Percentiles rank a stretch among this genome's conserved stretches.
phyloP scores from a whole-genome alignment of 768 basidiomycete species.

The Calvatia gigantea region DNA sequence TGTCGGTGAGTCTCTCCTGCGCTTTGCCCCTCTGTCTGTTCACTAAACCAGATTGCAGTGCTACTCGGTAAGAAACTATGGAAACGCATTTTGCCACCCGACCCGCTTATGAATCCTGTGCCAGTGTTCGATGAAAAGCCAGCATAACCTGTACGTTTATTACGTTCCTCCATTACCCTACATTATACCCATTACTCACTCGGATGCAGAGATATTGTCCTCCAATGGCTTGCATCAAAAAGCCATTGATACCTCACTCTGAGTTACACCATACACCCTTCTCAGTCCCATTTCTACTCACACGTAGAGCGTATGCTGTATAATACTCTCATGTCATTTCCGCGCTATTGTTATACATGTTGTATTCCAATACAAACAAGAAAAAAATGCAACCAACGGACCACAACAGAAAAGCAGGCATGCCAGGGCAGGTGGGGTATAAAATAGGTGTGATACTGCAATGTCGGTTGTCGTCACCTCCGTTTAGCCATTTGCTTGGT shows the following conservation, averaged over 20 bases:
- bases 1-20: slow-evolving; percentile 63
- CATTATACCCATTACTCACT: neutral
- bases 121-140: slow-evolving; percentile 95
- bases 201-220: slow-evolving; percentile 66
- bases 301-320: neutral
- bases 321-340: neutral
- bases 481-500: slow-evolving; percentile 85
- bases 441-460: neutral
- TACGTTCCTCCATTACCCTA: neutral
- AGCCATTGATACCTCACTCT: slow-evolving; percentile 46
- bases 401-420: neutral
- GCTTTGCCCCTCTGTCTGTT: slow-evolving; percentile 1
- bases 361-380: neutral
- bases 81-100: neutral
- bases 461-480: slow-evolving; percentile 32
- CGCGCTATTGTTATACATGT: neutral
- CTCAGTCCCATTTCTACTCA: neutral
- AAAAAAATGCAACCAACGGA: neutral
- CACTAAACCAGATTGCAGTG: slow-evolving; percentile 41
- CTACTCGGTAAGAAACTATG: slow-evolving; percentile 58
- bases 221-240: slow-evolving; percentile 81
- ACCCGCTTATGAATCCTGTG: slow-evolving; percentile 3
- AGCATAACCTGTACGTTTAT: slow-evolving; percentile 77
- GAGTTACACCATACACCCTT: neutral
- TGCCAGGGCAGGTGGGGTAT: neutral